Evolutionary conservation across 2,329 filamentous ascomycete genomes (phyloP).

Genomic region (Curvularia lunata): DNA sequence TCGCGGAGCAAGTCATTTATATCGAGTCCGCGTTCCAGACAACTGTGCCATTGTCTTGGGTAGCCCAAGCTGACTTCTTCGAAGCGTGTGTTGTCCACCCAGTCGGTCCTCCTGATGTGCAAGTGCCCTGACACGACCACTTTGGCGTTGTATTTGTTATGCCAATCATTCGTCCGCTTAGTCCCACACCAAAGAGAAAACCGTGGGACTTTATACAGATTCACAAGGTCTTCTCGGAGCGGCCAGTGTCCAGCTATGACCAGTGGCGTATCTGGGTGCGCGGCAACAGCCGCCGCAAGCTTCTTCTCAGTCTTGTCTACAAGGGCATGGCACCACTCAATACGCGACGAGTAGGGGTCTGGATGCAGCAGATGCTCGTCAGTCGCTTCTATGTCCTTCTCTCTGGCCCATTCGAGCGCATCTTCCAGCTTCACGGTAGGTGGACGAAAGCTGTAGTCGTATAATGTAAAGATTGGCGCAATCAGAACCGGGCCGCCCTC

Average conservation of each 20-base stretch:
- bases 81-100: slow-evolving; percentile 55
- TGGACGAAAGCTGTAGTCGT: slow-evolving; percentile 66
- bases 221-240: slow-evolving; percentile 53
- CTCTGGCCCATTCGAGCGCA: slow-evolving; percentile 56
- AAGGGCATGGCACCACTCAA: slow-evolving; percentile 55
- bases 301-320: slow-evolving; percentile 51
- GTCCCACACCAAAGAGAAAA: slow-evolving; percentile 58
- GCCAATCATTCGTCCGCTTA: slow-evolving; percentile 56
- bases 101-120: slow-evolving; percentile 56
- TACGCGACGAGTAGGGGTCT: slow-evolving; percentile 53
- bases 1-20: slow-evolving; percentile 56
- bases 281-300: slow-evolving; percentile 43
- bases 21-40: slow-evolving; percentile 51
- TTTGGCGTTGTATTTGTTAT: slow-evolving; percentile 54
- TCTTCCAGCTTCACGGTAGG: slow-evolving; percentile 55
- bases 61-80: slow-evolving; percentile 58
- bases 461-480: slow-evolving; percentile 64
- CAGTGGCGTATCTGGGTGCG: slow-evolving; percentile 44
- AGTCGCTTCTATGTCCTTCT: slow-evolving; percentile 54
- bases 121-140: slow-evolving; percentile 57
- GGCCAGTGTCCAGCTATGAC: slow-evolving; percentile 58
- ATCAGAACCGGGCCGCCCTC: slow-evolving; percentile 58
- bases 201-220: slow-evolving; percentile 51
- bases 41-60: slow-evolving; percentile 55
- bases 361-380: slow-evolving; percentile 56